Evolutionary conservation across 2,329 filamentous ascomycete genomes (phyloP), one percentile per base, ranked within the genome.

Genomic region (Ascomycota sp.): DNA sequence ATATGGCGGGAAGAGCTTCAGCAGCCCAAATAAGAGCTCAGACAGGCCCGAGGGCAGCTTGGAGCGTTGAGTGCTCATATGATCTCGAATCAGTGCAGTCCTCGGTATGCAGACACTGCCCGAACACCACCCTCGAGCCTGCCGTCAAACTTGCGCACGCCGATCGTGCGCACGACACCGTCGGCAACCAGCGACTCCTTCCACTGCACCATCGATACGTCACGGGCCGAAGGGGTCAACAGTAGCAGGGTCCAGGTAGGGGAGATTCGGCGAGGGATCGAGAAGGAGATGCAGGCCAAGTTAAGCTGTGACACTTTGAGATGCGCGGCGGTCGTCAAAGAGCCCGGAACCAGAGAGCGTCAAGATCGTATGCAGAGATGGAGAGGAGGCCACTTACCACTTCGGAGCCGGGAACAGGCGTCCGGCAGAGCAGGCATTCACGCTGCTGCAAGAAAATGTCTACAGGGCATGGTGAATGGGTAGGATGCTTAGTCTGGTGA

Each of bases 401-500:
- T 23, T 7, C 21, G 21, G 21, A 10, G 21, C 21, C 7, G 10
- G 21, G 21, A 23, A 23, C 7, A 7, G 21, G 7, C 7, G 21
- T 7, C 10, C 21, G 10, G 21, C 21, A 10, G 21, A 23, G 7
- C 21, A 23, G 10, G 21, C 7, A 23, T 10, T 23, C 21, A 23
- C 10, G 21, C 21, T 23, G 7, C 21, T 23, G 7, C 21, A 23
- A 10, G 21, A 23, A 23, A 7, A 23, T 7, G 10, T 7, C 10
- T 23, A 23, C 21, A 23, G 10, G 10, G 21, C 21, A 23, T 23
- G 21, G 21, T 10, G 21, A 23, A 10, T 10, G 7, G 10, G 21
- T 10, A 23, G 10, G 21, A 10, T 35, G 25, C 28, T 52, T 7
- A 50, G 45, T 25, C 40, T 55, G 10, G 37, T 52, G 27, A 50